phyloP scores from a whole-genome alignment of 1,139 yeast genomes.

The Entelexis sorbosivorans region DNA sequence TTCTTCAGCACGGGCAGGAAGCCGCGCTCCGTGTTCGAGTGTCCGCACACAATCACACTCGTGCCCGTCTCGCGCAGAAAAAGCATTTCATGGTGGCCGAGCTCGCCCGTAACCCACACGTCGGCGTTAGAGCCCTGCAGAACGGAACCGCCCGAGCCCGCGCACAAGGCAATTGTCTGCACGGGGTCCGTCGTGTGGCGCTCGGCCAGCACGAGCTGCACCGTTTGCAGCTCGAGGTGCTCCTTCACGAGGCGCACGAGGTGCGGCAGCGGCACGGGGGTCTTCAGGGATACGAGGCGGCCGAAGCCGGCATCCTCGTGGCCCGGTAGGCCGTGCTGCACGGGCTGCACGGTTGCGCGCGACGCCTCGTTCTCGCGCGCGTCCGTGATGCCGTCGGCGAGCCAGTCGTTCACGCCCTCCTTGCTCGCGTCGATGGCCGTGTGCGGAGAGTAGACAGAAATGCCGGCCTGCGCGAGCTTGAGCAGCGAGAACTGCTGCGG shows the following conservation, averaged over 20 bases:
- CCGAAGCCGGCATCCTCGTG: constrained; percentile 73
- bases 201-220: constrained; percentile 54
- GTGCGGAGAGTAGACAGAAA: constrained; percentile 89
- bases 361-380: constrained; percentile 25
- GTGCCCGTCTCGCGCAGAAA: constrained; percentile 61
- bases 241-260: constrained; percentile 47
- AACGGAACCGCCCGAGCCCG: constrained; percentile 83
- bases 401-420: constrained; percentile 91
- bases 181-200: constrained; percentile 27
- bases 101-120: constrained; percentile 77
- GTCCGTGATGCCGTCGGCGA: constrained; percentile 50
- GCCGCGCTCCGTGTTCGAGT: constrained; percentile 87
- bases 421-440: constrained; percentile 89
- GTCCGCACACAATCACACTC: constrained; percentile 69
- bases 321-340: constrained; percentile 25
- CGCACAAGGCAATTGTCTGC: constrained; percentile 65
- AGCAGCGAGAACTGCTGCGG: constrained; percentile 76
- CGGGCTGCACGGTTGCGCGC: constrained; percentile 20
- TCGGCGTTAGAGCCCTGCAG: constrained; percentile 60
- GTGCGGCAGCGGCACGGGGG: constrained; percentile 37
- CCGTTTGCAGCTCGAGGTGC: constrained; percentile 41
- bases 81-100: constrained; percentile 85
- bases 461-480: constrained; percentile 57
- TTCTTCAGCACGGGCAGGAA: constrained; percentile 45
- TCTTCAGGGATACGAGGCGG: constrained; percentile 45